Conservation (phyloP, 75 land plant species). For the Selaginella tamariscina region DNA sequence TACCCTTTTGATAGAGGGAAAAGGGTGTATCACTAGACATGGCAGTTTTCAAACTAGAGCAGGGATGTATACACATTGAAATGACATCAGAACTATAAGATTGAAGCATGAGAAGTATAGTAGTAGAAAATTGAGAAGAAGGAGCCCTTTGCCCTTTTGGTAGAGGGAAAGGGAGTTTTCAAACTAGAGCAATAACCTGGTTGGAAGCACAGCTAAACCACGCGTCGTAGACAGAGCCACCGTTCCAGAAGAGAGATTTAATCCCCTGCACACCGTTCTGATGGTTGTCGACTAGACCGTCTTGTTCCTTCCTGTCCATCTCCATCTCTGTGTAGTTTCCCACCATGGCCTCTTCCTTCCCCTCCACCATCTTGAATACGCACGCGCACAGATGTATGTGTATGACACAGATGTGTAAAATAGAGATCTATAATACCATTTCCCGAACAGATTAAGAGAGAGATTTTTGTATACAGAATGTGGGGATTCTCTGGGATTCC, state of each 20-base stretch:
- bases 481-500: no score
- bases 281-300: conserved; percentile 12
- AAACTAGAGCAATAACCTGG: conserved; percentile 40
- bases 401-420: no score
- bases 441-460: no score
- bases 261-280: conserved; percentile 16
- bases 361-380: conserved; percentile 3
- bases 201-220: conserved; percentile 99
- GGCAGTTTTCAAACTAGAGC: no score
- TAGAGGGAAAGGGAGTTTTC: background rate
- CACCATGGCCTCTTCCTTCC: conserved; percentile 13
- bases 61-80: no score
- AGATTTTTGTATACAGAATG: no score
- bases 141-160: background rate
- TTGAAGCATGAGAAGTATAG: no score
- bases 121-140: no score
- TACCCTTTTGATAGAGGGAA: background rate
- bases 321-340: conserved; percentile 30
- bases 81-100: no score
- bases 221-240: conserved; percentile 90
- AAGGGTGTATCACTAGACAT: background rate
- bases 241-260: conserved; percentile 77
- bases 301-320: conserved; percentile 23
- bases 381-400: background rate
- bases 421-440: no score